Evolutionary conservation across 768 basidiomycete species (phyloP).

Genomic region (Lepiota venenata): DNA sequence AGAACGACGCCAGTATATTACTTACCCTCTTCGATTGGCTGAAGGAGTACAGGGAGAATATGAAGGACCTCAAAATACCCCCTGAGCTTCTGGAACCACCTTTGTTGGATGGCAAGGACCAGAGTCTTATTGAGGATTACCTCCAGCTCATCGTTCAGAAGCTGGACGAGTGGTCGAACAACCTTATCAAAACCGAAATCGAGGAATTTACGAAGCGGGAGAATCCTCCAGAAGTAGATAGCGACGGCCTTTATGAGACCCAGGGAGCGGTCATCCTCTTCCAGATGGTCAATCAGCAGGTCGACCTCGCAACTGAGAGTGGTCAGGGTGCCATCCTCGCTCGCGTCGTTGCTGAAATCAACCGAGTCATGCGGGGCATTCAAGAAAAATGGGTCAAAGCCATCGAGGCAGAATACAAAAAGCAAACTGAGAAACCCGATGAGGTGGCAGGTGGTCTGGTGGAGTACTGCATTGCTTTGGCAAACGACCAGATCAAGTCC

Average conservation of each 20-base stretch:
- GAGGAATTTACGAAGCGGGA: conserved; percentile 79
- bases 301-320: conserved; percentile 93
- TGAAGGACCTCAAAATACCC: conserved; percentile 90
- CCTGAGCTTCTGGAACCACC: conserved; percentile 83
- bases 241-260: conserved; percentile 85
- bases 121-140: conserved; percentile 92
- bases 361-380: conserved; percentile 84
- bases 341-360: conserved; percentile 83
- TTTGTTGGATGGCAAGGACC: conserved; percentile 93
- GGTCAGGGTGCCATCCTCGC: conserved; percentile 93
- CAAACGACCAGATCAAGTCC: conserved; percentile 96
- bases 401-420: conserved; percentile 83
- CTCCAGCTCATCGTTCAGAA: conserved; percentile 90
- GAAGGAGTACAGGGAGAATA: conserved; percentile 92
- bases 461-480: conserved; percentile 94
- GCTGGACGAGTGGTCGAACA: conserved; percentile 94
- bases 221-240: conserved; percentile 85
- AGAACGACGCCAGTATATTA: conserved; percentile 85
- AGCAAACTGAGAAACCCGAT: conserved; percentile 84
- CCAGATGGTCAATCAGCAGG: conserved; percentile 97
- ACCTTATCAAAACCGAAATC: conserved; percentile 90
- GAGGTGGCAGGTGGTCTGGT: conserved; percentile 86
- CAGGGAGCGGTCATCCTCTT: conserved; percentile 95
- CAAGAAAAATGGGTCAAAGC: conserved; percentile 87
- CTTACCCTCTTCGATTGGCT: conserved; percentile 90